Evolutionary conservation across 2,329 filamentous ascomycete species (phyloP).

Genomic region (Amphichorda felina): DNA sequence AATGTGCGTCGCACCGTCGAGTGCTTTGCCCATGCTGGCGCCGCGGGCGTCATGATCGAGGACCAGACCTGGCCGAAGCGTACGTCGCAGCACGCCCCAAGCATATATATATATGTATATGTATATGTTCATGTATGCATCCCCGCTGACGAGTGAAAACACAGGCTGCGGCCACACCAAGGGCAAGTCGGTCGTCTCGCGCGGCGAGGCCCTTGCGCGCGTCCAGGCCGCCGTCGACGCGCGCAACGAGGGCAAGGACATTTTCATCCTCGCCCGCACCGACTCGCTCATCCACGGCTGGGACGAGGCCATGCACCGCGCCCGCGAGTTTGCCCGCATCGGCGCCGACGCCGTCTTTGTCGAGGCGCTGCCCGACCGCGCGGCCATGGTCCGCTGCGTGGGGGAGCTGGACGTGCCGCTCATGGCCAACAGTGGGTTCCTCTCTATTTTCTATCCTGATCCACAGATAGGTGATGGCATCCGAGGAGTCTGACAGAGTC

Average conservation of each 20-base stretch:
- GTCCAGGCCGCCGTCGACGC: conserved; percentile 33
- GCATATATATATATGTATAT: background rate
- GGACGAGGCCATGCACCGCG: conserved; percentile 30
- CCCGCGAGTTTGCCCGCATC: conserved; percentile 26
- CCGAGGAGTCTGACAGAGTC: background rate
- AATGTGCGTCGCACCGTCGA: conserved; percentile 32
- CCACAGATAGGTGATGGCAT: too few relatives aligned
- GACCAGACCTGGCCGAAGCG: conserved; percentile 36
- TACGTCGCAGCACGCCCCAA: conserved; percentile 9
- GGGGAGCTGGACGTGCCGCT: conserved; percentile 23
- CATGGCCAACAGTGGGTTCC: conserved; percentile 21
- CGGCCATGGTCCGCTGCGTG: conserved; percentile 24
- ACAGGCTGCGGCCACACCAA: conserved; percentile 25
- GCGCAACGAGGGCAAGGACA: conserved; percentile 29
- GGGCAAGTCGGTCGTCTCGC: conserved; percentile 30
- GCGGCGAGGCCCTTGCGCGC: conserved; percentile 30
- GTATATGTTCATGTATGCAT: background rate
- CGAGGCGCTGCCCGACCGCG: conserved; percentile 28
- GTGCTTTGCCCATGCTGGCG: conserved; percentile 25
- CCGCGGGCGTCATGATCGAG: conserved; percentile 28
- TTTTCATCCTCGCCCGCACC: conserved; percentile 31
- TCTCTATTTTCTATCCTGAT: too few relatives aligned
- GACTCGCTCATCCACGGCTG: conserved; percentile 28
- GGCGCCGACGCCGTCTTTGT: conserved; percentile 31
- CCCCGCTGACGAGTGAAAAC: background rate